phyloP scores from a whole-genome alignment of 169 alveolate genomes.

The Babesia divergens region DNA sequence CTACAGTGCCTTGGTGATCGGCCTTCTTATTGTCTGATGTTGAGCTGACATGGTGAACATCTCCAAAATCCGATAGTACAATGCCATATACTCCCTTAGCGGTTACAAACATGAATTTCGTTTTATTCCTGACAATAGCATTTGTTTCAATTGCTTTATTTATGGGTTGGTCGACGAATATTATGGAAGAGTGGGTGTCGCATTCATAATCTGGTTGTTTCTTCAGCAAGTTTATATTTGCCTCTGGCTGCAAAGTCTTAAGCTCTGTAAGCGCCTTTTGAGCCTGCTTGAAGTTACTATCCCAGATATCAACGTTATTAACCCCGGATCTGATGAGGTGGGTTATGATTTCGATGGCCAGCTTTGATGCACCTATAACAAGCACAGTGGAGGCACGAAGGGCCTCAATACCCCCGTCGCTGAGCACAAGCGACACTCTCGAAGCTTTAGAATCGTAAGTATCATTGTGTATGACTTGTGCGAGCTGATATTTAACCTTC shows the following conservation, averaged over 20 bases:
- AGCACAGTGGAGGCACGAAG: conserved; percentile 43
- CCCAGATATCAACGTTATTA: conserved; percentile 22
- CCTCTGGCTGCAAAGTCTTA: conserved; percentile 20
- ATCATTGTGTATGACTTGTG: neutral
- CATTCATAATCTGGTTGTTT: conserved; percentile 16
- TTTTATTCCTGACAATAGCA: neutral
- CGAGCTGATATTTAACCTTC: neutral
- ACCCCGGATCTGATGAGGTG: conserved; percentile 57
- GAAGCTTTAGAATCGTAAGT: conserved; percentile 11
- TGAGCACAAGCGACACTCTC: conserved; percentile 38
- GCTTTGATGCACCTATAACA: conserved; percentile 45
- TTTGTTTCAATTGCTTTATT: conserved; percentile 29
- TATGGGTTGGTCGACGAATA: conserved; percentile 34
- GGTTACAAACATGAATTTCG: conserved; percentile 27
- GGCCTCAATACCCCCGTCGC: conserved; percentile 20
- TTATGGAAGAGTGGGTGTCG: conserved; percentile 3
- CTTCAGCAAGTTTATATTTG: conserved; percentile 23
- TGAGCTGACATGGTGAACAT: conserved; percentile 12
- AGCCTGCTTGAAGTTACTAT: neutral
- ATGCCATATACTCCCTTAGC: conserved; percentile 45
- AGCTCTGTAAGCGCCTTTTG: neutral
- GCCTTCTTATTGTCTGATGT: conserved; percentile 38
- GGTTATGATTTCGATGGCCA: conserved; percentile 40
- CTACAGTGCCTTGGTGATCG: conserved; percentile 37
- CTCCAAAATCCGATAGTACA: conserved; percentile 56